These are phyloP conservation scores for Chenopodium formosanum DNA, from an alignment of 148 eudicot genomes.

Conservation along the genomic window DNA sequence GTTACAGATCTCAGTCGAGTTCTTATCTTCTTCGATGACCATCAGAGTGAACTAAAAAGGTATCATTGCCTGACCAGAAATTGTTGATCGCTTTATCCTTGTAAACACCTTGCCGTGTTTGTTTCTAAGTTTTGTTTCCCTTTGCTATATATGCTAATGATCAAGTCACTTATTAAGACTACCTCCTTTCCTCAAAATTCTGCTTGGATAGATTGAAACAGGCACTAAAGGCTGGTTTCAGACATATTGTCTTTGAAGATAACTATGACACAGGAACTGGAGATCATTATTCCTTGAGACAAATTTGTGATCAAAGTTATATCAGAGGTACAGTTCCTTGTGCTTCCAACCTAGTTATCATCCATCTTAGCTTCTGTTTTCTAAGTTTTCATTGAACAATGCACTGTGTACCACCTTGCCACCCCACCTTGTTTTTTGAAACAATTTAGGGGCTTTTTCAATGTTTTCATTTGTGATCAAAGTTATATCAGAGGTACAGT, in stretches of 20 bases:
- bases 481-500: slow-evolving; percentile 77
- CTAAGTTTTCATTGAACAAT: neutral
- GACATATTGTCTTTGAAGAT: slow-evolving; percentile 93
- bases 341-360: neutral
- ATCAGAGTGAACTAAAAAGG: slow-evolving; percentile 97
- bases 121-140: neutral
- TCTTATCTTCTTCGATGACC: slow-evolving; percentile 94
- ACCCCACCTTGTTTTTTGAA: neutral
- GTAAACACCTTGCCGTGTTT: neutral
- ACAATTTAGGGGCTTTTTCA: neutral
- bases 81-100: neutral
- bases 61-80: slow-evolving; percentile 25
- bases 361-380: neutral
- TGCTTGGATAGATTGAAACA: slow-evolving; percentile 68
- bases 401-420: neutral
- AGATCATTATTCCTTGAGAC: slow-evolving; percentile 96
- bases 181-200: neutral
- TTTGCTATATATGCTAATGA: neutral
- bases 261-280: slow-evolving; percentile 99
- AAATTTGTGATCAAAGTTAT: slow-evolving; percentile 93
- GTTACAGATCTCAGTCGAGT: slow-evolving; percentile 67
- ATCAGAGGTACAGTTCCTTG: slow-evolving; percentile 60
- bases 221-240: slow-evolving; percentile 92
- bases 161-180: slow-evolving; percentile 3
- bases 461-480: slow-evolving; percentile 68